phyloP scores from a whole-genome alignment of 495 filamentous ascomycete genomes.

The Aspergillus affinis region DNA sequence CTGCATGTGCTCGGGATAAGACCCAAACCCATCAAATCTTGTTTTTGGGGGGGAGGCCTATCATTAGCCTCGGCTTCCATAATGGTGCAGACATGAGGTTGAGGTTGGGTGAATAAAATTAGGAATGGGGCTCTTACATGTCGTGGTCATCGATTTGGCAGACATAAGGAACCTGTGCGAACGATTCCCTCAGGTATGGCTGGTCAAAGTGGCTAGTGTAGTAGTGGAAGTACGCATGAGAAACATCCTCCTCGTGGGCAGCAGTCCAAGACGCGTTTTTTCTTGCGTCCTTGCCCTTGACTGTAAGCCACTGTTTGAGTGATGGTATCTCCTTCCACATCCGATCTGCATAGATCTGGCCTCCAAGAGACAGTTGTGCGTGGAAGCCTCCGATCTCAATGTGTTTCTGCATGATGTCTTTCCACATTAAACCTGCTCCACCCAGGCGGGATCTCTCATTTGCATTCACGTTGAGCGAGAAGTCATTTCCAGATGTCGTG shows the following conservation, averaged over 20 bases:
- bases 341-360: conserved; percentile 94
- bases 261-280: conserved; percentile 91
- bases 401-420: conserved; percentile 97
- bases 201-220: conserved; percentile 98
- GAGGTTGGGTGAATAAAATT: not conserved
- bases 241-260: conserved; percentile 89
- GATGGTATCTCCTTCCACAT: conserved; percentile 95
- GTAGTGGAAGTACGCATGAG: conserved; percentile 97
- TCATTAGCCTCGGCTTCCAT: not conserved
- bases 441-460: conserved; percentile 82
- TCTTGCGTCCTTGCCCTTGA: conserved; percentile 85
- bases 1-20: conserved; percentile 98
- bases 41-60: conserved; percentile 11
- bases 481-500: conserved; percentile 93
- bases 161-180: conserved; percentile 95
- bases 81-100: not conserved
- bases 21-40: conserved; percentile 97
- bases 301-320: conserved; percentile 89
- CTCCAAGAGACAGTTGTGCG: conserved; percentile 84
- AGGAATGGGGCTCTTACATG: conserved; percentile 67
- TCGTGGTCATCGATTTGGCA: conserved; percentile 95
- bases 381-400: conserved; percentile 95
- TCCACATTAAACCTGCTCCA: conserved; percentile 95
- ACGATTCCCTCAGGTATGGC: conserved; percentile 86
- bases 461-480: conserved; percentile 79